Percentiles rank a stretch among this genome's conserved stretches.
Conservation (phyloP, 2,329 filamentous ascomycete species). For the Xylaria sp. region DNA sequence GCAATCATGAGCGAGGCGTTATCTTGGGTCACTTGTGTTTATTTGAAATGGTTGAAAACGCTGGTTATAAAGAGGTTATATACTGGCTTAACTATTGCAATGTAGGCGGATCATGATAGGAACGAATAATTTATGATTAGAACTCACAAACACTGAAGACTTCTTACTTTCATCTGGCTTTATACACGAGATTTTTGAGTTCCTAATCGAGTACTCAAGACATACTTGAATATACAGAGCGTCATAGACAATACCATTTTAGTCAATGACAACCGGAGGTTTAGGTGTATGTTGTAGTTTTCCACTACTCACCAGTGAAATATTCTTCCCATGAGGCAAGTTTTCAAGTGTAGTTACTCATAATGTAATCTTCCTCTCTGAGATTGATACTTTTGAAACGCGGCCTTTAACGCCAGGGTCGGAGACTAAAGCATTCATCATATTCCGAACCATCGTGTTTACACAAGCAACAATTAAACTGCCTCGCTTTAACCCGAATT, state of each 20-base stretch:
- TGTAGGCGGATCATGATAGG: constrained; percentile 7
- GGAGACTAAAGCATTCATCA: neutral
- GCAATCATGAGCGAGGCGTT: constrained; percentile 30
- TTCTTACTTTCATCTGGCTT: neutral
- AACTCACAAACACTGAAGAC: neutral
- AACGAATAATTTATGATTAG: constrained; percentile 15
- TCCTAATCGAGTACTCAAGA: neutral
- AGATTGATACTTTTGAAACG: neutral
- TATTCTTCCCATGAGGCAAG: neutral
- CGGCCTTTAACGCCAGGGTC: neutral
- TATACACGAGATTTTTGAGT: neutral
- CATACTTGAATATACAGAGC: neutral
- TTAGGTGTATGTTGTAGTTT: neutral
- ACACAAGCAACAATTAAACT: neutral
- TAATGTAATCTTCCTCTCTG: neutral
- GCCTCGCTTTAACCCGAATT: neutral
- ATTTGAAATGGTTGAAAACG: constrained; percentile 7
- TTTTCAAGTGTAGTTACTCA: neutral
- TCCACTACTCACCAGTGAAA: too few relatives aligned
- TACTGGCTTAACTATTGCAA: constrained; percentile 7
- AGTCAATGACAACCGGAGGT: neutral
- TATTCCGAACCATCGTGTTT: neutral
- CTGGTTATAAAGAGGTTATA: constrained; percentile 3
- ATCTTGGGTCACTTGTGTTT: constrained; percentile 3
- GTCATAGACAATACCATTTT: neutral